phyloP scores from a whole-genome alignment of 177 flowering plant species.

The Vitis hybrid region DNA sequence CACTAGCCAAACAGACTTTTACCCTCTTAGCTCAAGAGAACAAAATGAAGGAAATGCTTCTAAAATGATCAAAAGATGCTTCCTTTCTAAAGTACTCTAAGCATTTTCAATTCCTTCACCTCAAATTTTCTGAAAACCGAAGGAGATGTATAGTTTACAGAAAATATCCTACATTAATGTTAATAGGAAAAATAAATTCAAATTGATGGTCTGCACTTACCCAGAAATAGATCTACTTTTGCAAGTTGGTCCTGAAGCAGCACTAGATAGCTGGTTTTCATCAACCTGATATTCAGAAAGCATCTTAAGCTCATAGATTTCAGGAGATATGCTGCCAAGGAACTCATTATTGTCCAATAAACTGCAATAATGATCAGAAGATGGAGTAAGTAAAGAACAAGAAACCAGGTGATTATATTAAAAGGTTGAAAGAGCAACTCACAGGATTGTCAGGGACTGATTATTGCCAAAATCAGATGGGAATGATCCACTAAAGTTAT shows the following conservation, averaged over 20 bases:
- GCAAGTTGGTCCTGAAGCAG: constrained; percentile 27
- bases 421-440: constrained; percentile 19
- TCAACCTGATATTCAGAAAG: constrained; percentile 44
- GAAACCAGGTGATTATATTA: background rate
- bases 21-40: no score
- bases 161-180: background rate
- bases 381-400: background rate
- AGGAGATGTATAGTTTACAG: background rate
- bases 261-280: constrained; percentile 28
- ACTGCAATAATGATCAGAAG: constrained; percentile 36
- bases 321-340: constrained; percentile 33
- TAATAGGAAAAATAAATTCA: constrained; percentile 3
- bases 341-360: constrained; percentile 48
- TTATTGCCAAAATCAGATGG: constrained; percentile 48
- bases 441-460: constrained; percentile 47
- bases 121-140: no score
- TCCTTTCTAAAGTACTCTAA: no score
- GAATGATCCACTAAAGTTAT: constrained; percentile 60
- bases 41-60: no score
- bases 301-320: constrained; percentile 27
- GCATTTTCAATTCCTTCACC: no score
- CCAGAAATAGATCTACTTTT: constrained; percentile 18
- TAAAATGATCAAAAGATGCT: no score
- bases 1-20: background rate
- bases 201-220: constrained; percentile 25